Conservation (phyloP, 176 grass and related monocot species). For the Rhynchospora breviuscula region DNA sequence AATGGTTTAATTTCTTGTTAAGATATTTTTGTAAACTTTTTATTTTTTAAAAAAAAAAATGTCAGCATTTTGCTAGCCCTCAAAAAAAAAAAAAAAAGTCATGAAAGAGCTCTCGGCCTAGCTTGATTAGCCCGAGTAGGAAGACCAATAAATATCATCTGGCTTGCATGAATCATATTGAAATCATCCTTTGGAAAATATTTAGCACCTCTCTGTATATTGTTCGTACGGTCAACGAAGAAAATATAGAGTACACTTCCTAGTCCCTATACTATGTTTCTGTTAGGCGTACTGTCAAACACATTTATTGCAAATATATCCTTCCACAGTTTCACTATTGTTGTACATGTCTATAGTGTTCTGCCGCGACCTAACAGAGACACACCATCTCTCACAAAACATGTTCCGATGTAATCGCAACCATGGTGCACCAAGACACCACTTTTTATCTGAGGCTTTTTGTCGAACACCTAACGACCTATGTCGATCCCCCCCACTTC, state of each 20-base stretch:
- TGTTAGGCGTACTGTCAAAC: constrained; percentile 38
- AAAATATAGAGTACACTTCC: constrained; percentile 47
- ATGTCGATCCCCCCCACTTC: constrained; percentile 35
- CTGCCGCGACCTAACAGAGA: constrained; percentile 28
- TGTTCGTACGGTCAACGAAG: constrained; percentile 38
- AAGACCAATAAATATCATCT: constrained; percentile 48
- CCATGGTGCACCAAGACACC: constrained; percentile 67
- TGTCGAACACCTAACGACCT: constrained; percentile 44
- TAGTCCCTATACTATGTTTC: constrained; percentile 47
- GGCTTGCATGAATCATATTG: constrained; percentile 36
- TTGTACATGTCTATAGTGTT: constrained; percentile 52
- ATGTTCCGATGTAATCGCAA: constrained; percentile 55
- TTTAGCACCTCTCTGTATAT: constrained; percentile 32
- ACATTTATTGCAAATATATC: constrained; percentile 46
- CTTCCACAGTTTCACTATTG: constrained; percentile 52
- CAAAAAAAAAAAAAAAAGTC: too few species aligned
- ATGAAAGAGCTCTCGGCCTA: constrained; percentile 45
- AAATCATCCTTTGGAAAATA: constrained; percentile 53
- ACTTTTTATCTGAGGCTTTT: constrained; percentile 48
- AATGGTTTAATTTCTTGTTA: too few species aligned
- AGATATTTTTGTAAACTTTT: too few species aligned
- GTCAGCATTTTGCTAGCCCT: too few species aligned
- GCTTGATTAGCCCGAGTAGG: constrained; percentile 41
- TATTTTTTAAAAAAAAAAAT: too few species aligned
- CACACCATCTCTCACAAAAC: constrained; percentile 47